phyloP scores from a whole-genome alignment of 805 yeast species.

The Candida patagonica region DNA sequence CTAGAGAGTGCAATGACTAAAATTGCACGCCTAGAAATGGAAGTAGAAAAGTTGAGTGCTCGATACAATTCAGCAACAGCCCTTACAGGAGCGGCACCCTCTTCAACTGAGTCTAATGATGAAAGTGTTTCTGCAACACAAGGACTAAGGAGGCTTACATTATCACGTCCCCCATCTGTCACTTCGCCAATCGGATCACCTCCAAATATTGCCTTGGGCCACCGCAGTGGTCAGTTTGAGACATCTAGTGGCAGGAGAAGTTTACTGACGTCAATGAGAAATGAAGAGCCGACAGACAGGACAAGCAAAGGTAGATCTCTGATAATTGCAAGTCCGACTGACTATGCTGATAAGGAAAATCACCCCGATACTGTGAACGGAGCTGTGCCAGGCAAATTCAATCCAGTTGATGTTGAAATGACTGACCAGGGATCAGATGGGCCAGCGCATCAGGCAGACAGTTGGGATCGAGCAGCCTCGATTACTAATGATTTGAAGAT shows the following conservation, averaged over 20 bases:
- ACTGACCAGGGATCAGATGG: not conserved
- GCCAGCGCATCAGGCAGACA: slow-evolving; percentile 25
- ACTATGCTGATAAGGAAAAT: not conserved
- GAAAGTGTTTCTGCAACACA: slow-evolving; percentile 1
- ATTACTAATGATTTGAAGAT: slow-evolving; percentile 81
- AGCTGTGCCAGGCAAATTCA: not conserved
- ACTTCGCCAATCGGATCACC: not conserved
- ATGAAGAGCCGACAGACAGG: not conserved
- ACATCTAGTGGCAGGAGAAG: too few species aligned
- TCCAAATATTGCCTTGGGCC: too few species aligned
- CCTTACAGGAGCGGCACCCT: not conserved
- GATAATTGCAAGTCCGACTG: not conserved
- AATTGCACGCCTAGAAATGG: slow-evolving; percentile 45
- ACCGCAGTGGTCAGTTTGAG: not conserved
- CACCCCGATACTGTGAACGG: not conserved
- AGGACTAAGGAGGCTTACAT: slow-evolving; percentile 1
- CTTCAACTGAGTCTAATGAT: not conserved
- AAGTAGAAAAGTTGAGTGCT: slow-evolving; percentile 10
- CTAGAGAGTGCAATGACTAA: slow-evolving; percentile 47
- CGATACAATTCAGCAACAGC: not conserved
- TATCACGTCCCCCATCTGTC: not conserved
- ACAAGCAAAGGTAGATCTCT: slow-evolving; percentile 1
- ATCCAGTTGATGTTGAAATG: not conserved
- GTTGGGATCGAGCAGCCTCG: slow-evolving; percentile 86
- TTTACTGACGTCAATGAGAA: too few species aligned